A percentile compares a stretch with the other conserved stretches of the same genome.
Evolutionary conservation across 306 rosid genomes (phyloP).

Genomic region (Cucurbita ficifolia): DNA sequence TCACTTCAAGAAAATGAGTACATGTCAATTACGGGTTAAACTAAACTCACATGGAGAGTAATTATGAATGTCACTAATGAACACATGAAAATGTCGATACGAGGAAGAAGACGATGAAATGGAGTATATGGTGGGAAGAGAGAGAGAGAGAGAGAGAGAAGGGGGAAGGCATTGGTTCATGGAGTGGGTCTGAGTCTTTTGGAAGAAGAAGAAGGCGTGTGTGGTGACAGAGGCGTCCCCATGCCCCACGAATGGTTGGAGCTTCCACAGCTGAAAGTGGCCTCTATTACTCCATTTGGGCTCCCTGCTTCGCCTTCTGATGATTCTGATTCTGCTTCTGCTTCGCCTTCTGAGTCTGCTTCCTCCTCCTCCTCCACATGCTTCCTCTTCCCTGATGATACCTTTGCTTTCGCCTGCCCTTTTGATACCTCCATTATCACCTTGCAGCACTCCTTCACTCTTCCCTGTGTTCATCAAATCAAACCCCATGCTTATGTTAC

Average conservation of each 20-base stretch:
- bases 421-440: constrained; percentile 15
- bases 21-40: too few relatives aligned
- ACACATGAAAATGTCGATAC: too few relatives aligned
- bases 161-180: too few relatives aligned
- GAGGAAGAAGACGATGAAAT: too few relatives aligned
- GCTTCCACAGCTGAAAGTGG: constrained; percentile 44
- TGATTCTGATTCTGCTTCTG: background rate
- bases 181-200: constrained; percentile 42
- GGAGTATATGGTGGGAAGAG: too few relatives aligned
- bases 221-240: constrained; percentile 22
- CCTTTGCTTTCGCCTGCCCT: background rate
- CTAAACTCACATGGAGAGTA: too few relatives aligned
- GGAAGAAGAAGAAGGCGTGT: constrained; percentile 17
- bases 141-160: too few relatives aligned
- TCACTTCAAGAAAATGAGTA: too few relatives aligned
- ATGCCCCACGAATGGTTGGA: constrained; percentile 74
- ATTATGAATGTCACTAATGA: too few relatives aligned
- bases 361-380: constrained; percentile 14
- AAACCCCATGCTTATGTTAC: too few relatives aligned
- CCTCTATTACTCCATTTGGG: constrained; percentile 75
- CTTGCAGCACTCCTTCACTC: constrained; percentile 54
- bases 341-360: background rate
- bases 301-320: constrained; percentile 21
- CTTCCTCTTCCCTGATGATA: constrained; percentile 31
- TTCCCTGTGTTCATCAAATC: constrained; percentile 44